A percentile compares a stretch with the other conserved stretches of the same genome.
These are phyloP conservation scores for Bipolaris bicolor DNA, from an alignment of 2,329 filamentous ascomycete species.

Conservation along the genomic window DNA sequence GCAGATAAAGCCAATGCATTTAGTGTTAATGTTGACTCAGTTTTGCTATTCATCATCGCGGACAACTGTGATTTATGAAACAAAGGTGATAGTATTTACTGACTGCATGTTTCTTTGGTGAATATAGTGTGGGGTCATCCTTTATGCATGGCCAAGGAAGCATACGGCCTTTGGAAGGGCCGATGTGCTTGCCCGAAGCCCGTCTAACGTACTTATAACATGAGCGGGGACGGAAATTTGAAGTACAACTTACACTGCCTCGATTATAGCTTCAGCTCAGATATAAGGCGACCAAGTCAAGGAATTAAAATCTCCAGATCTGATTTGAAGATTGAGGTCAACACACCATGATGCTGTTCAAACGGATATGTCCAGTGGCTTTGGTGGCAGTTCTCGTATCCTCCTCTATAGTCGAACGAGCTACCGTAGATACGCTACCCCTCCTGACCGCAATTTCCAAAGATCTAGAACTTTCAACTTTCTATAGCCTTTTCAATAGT, in stretches of 20 bases:
- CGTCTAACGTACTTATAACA: neutral
- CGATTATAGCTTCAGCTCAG: neutral
- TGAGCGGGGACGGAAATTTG: neutral
- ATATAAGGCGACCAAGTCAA: neutral
- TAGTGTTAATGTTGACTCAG: neutral
- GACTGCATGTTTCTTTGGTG: neutral
- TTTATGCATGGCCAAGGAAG: neutral
- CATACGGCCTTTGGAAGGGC: neutral
- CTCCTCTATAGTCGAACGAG: neutral
- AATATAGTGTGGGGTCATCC: neutral
- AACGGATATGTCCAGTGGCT: neutral
- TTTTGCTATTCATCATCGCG: neutral
- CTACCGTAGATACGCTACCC: neutral
- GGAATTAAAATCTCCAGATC: neutral
- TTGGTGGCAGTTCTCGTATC: neutral
- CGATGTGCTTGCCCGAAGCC: neutral
- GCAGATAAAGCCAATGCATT: neutral
- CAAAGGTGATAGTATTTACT: too few species aligned
- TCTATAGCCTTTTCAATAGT: conserved; percentile 10
- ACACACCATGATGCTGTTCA: neutral
- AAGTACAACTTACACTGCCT: neutral
- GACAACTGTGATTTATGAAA: too few species aligned
- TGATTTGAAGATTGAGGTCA: neutral
- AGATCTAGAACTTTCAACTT: conserved; percentile 1
- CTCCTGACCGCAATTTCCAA: conserved; percentile 4